Evolutionary conservation across 148 eudicot species (phyloP).

Genomic region (Arbutus unedo): DNA sequence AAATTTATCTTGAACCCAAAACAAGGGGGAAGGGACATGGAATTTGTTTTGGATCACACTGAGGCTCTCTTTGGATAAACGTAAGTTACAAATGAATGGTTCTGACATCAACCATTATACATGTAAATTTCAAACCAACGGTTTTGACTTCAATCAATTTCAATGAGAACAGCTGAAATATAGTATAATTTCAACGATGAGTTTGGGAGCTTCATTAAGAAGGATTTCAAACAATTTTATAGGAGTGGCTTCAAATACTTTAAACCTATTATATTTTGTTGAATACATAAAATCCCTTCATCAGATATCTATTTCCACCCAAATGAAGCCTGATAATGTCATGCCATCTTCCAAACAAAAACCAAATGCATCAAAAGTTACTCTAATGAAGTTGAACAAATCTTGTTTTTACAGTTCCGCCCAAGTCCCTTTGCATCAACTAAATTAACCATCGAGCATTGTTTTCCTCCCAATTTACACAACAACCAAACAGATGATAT

Average conservation of each 20-base stretch:
- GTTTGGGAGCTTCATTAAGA: not conserved
- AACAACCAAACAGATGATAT: not conserved
- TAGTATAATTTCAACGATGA: not conserved
- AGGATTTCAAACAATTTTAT: not conserved
- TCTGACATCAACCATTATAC: not conserved
- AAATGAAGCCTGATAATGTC: not conserved
- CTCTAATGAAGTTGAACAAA: not conserved
- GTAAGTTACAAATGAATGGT: not conserved
- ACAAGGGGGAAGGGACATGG: not conserved
- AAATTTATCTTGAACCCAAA: not conserved
- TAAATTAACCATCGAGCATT: not conserved
- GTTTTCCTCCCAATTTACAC: not conserved
- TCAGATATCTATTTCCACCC: not conserved
- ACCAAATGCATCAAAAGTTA: not conserved
- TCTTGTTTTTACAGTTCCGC: no score
- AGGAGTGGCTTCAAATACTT: not conserved
- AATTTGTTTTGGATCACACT: not conserved
- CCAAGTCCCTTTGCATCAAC: not conserved
- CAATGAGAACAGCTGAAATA: not conserved
- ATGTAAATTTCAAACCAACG: not conserved
- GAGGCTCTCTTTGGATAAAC: not conserved
- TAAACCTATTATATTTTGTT: not conserved
- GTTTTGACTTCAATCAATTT: not conserved
- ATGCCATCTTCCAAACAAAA: not conserved
- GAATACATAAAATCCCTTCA: not conserved